phyloP scores from a whole-genome alignment of 495 filamentous ascomycete genomes.

The Eremomyces bilateralis region DNA sequence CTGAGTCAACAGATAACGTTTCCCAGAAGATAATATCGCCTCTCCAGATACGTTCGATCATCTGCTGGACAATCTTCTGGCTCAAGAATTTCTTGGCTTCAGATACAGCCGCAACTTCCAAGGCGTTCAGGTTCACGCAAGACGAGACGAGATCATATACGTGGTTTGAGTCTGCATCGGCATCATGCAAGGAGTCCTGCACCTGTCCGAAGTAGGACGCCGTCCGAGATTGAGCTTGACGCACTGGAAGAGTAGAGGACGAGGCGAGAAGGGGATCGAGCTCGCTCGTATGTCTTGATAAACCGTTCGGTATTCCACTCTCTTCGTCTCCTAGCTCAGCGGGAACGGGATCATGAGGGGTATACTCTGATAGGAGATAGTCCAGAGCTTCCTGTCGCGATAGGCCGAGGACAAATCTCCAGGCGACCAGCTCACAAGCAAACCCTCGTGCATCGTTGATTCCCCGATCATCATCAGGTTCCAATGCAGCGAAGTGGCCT shows the following conservation, averaged over 20 bases:
- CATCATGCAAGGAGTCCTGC: neutral
- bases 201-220: neutral
- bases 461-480: conserved; percentile 37
- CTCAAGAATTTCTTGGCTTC: conserved; percentile 79
- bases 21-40: conserved; percentile 91
- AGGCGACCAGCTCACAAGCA: conserved; percentile 83
- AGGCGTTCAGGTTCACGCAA: conserved; percentile 59
- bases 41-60: conserved; percentile 73
- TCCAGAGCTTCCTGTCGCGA: conserved; percentile 66
- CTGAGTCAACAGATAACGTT: conserved; percentile 47
- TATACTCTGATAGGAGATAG: conserved; percentile 63
- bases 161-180: no score
- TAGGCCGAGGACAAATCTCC: conserved; percentile 62
- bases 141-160: conserved; percentile 41
- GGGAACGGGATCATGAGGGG: conserved; percentile 11
- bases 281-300: no score
- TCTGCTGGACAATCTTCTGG: conserved; percentile 65
- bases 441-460: conserved; percentile 55
- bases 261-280: no score
- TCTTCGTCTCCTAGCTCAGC: neutral
- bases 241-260: no score
- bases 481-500: conserved; percentile 32
- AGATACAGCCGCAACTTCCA: conserved; percentile 81
- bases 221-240: neutral
- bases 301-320: neutral